These are phyloP conservation scores for Umbilicaria muhlenbergii DNA, from an alignment of 495 filamentous ascomycete genomes.

Conservation along the genomic window DNA sequence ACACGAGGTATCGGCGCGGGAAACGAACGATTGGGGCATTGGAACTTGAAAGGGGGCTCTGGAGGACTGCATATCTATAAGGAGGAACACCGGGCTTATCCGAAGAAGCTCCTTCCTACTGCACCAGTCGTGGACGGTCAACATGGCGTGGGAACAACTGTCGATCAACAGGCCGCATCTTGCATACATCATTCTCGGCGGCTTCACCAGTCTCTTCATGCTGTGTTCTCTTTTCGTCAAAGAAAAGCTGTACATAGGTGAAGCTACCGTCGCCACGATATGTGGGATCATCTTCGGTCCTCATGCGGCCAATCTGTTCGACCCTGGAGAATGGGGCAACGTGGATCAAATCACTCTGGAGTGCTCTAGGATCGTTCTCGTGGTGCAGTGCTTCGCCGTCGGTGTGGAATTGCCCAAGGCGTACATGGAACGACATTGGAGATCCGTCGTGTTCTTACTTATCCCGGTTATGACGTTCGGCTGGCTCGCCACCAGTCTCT, in stretches of 20 bases:
- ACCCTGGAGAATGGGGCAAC: slow-evolving; percentile 77
- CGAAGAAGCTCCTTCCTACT: neutral
- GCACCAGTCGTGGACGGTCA: slow-evolving; percentile 7
- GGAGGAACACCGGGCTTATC: neutral
- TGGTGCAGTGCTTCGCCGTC: slow-evolving; percentile 98
- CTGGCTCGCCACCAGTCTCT: slow-evolving; percentile 87
- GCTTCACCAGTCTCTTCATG: slow-evolving; percentile 98
- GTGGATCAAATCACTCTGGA: slow-evolving; percentile 92
- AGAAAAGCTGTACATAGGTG: slow-evolving; percentile 95
- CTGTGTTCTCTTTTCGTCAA: slow-evolving; percentile 94
- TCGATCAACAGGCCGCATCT: slow-evolving; percentile 87
- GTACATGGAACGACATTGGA: slow-evolving; percentile 98
- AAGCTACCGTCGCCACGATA: slow-evolving; percentile 91
- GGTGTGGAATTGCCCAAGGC: slow-evolving; percentile 93
- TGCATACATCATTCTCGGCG: slow-evolving; percentile 96
- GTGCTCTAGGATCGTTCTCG: slow-evolving; percentile 91
- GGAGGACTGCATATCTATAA: neutral
- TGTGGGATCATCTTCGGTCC: slow-evolving; percentile 97
- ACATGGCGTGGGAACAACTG: slow-evolving; percentile 88
- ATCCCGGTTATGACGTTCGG: slow-evolving; percentile 96
- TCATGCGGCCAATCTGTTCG: slow-evolving; percentile 80
- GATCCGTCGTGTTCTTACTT: slow-evolving; percentile 73
- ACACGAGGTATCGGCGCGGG: slow-evolving; percentile 6
- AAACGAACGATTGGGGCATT: slow-evolving; percentile 16
- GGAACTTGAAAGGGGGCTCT: neutral